Base-by-base conservation (phyloP, 73 alveolate species). In the Loxodes magnus region DNA sequence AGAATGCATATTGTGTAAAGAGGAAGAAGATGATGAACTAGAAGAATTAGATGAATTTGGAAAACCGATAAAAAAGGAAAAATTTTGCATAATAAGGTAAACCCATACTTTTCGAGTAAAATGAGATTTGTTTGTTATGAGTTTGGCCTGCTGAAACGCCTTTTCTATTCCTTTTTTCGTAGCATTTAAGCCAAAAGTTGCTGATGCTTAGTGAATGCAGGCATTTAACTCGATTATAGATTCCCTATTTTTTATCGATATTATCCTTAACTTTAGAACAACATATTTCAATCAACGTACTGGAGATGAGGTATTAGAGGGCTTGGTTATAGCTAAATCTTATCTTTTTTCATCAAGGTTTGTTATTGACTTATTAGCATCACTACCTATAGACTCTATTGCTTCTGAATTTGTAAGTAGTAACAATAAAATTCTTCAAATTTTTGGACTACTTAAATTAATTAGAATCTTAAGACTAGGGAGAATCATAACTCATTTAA, bases 211-310 rank as follows among this genome's bases (percentile, higher is more conserved):
- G n/a, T n/a, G n/a, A n/a, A n/a, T n/a, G n/a, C n/a, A n/a, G n/a
- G n/a, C n/a, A n/a, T n/a, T n/a, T n/a, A n/a, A n/a, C n/a, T n/a
- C n/a, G n/a, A n/a, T 63, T 10, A 59, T 76, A 52, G 60, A 62
- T 49, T 3, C 37, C 6, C 9, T 50, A 29, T 76, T 69, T 33
- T 21, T 69, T 10, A 26, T 76, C 15, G 90, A 76, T 34, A 61
- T 76, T 37, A 33, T 55, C 42, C 54, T 76, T 17, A 70, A 70
- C 56, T 76, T 76, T 67, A 38, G 90, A 30, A 76, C 82, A 4
- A 52, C 79, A 14, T 35, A 26, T 35, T 43, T 54, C 2, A 44
- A 67, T 12, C 19, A 4, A 12, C 36, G 27, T 14, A 26, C 74
- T 12, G 79, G 79, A 16, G 84, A 77, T 3, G 91, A 70, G 15